Evolutionary conservation across 306 rosid genomes (phyloP), one percentile per base, ranked within the genome.

Genomic region (Fagus sylvatica): DNA sequence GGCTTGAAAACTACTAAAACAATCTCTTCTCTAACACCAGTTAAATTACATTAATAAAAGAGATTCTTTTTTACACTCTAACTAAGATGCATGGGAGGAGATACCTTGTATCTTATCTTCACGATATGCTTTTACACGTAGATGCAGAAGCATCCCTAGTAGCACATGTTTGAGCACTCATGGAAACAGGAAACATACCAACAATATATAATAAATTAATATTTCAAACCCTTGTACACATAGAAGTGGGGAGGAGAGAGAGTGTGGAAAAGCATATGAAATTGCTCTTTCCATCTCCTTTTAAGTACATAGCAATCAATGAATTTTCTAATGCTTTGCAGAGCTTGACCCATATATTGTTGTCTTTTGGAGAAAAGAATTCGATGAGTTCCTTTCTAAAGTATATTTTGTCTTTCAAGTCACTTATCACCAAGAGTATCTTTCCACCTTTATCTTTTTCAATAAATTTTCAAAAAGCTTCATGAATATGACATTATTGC

Each of bases 281-380:
- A 64, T 28, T 7, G 34, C 11, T 48, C 72, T 62, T 78, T 61
- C 55, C 66, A 61, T 37, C 66, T 71, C 15, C 77, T 72, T 51
- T 71, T 48, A 55, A 49, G 73, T 67, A 60, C 83, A 81, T 37
- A 1, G 56, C 61, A 75, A 79, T 83, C 66, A 2, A 70, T 74
- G 40, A 74, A 49, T 72, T 75, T 78, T 61, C 65, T 46, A 78
- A 33, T 87, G 36, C 81, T 68, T 74, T 77, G 57, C 80, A 77
- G 82, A 39, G 69, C 82, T 80, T 85, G 77, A 78, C 85, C 80
- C 74, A 76, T 74, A 76, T 74, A 67, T 75, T 80, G 85, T 82
- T 85, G 83, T 80, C 79, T 88, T 83, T 80, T 80, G 75, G 46
- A 54, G 34, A 81, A 79, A 74, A 73, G 51, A 81, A 73, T 74